A percentile compares a stretch with the other conserved stretches of the same genome.
Conservation (phyloP, 345 rosid genomes). For the Syzygium grande region DNA sequence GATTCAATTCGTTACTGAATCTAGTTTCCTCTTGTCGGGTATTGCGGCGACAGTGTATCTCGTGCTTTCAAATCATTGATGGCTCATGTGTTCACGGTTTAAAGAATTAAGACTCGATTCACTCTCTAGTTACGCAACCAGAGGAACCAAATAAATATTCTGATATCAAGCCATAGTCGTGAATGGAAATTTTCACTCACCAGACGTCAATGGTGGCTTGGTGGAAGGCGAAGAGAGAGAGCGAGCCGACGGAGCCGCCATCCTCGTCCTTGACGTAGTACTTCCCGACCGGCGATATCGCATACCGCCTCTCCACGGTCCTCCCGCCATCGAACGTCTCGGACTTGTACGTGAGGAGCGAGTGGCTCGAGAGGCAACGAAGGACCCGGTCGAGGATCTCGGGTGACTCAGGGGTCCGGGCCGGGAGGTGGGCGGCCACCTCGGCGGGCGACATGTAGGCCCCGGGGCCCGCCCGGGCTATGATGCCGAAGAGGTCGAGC, state of each 20-base stretch:
- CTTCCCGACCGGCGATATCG: slow-evolving; percentile 10
- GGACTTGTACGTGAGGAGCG: slow-evolving; percentile 25
- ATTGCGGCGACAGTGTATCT: no score
- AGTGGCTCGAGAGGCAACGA: slow-evolving; percentile 33
- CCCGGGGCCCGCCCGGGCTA: no score
- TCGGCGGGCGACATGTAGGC: slow-evolving; percentile 6
- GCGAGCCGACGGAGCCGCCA: slow-evolving; percentile 8
- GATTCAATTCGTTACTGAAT: background rate
- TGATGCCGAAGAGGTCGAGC: no score
- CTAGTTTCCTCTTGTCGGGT: no score
- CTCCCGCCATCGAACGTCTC: background rate
- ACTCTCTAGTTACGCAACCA: background rate
- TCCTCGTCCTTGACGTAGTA: slow-evolving; percentile 15
- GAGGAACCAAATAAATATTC: background rate
- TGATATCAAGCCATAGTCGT: background rate
- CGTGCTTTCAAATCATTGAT: no score
- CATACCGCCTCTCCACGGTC: slow-evolving; percentile 7
- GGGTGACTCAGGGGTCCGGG: slow-evolving; percentile 18
- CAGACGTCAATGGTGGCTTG: background rate
- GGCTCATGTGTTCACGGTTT: no score
- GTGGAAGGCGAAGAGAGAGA: background rate
- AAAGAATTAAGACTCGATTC: background rate
- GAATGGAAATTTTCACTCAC: background rate
- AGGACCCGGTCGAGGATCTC: slow-evolving; percentile 45
- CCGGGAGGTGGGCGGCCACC: slow-evolving; percentile 8